These are phyloP conservation scores for Boletus eberwhitei DNA, from an alignment of 768 basidiomycete genomes.

Conservation along the genomic window DNA sequence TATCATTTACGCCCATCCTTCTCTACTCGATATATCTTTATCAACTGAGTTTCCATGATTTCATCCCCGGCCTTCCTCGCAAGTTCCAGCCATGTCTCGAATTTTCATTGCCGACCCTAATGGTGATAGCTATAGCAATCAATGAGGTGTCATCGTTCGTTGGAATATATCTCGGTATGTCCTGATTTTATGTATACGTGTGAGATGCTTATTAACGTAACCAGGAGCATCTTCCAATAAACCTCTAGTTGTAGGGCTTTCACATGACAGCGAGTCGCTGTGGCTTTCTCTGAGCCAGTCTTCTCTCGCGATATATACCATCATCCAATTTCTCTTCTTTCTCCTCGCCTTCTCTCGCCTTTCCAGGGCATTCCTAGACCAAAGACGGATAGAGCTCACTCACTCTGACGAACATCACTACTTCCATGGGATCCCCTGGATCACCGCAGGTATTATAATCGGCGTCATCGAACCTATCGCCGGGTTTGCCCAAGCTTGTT, in stretches of 20 bases:
- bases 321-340: slow-evolving; percentile 58
- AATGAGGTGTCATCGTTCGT: slow-evolving; percentile 67
- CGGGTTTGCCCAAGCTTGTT: slow-evolving; percentile 57
- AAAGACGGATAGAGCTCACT: slow-evolving; percentile 48
- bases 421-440: slow-evolving; percentile 64
- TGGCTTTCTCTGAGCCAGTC: slow-evolving; percentile 60
- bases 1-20: slow-evolving; percentile 64
- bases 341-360: slow-evolving; percentile 59
- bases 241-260: slow-evolving; percentile 42
- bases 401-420: slow-evolving; percentile 44
- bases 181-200: neutral
- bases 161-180: slow-evolving; percentile 55
- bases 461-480: slow-evolving; percentile 62
- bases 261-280: slow-evolving; percentile 31
- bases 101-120: slow-evolving; percentile 46
- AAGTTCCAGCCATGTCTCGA: slow-evolving; percentile 44
- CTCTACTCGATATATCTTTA: slow-evolving; percentile 62
- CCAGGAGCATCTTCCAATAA: slow-evolving; percentile 8
- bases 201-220: neutral
- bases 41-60: slow-evolving; percentile 49
- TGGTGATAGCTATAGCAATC: slow-evolving; percentile 51
- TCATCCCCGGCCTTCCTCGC: slow-evolving; percentile 51
- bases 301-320: slow-evolving; percentile 56
- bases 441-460: slow-evolving; percentile 56
- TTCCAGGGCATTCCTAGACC: slow-evolving; percentile 44